Evolutionary conservation across 129 eudicot species (phyloP).

Genomic region (Deinandra increscens): DNA sequence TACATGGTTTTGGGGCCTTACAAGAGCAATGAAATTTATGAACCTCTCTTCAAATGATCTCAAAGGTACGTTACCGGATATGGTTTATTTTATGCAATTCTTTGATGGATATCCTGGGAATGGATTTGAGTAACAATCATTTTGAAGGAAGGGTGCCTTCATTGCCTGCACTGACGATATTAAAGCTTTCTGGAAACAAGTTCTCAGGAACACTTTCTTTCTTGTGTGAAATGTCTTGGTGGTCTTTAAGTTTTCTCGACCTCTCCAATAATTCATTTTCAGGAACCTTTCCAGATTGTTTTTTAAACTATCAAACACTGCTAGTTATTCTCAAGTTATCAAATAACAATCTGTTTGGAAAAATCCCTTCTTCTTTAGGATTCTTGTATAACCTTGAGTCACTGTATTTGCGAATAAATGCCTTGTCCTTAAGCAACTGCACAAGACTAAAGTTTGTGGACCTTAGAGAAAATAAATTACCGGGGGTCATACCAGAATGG

Average conservation of each 20-base stretch:
- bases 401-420: slow-evolving; percentile 14
- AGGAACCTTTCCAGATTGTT: slow-evolving; percentile 33
- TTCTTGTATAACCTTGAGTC: not conserved
- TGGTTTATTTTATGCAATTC: not conserved
- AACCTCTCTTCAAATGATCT: slow-evolving; percentile 31
- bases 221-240: not conserved
- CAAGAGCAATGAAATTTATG: not conserved
- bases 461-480: slow-evolving; percentile 22
- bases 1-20: slow-evolving; percentile 33
- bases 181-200: slow-evolving; percentile 34
- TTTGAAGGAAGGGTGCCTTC: slow-evolving; percentile 9
- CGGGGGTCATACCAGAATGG: slow-evolving; percentile 36
- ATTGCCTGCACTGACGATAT: not conserved
- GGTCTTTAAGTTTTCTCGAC: slow-evolving; percentile 4
- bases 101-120: not conserved
- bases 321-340: slow-evolving; percentile 27
- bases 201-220: slow-evolving; percentile 26
- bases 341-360: slow-evolving; percentile 23
- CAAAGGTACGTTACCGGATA: slow-evolving; percentile 26
- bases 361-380: slow-evolving; percentile 35
- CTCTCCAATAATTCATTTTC: slow-evolving; percentile 31
- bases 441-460: slow-evolving; percentile 24
- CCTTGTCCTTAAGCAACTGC: slow-evolving; percentile 29
- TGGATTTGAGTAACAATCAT: slow-evolving; percentile 30
- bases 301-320: not conserved